These are phyloP conservation scores for Aspergillus panamensis DNA, from an alignment of 495 filamentous ascomycete genomes.

Conservation along the genomic window DNA sequence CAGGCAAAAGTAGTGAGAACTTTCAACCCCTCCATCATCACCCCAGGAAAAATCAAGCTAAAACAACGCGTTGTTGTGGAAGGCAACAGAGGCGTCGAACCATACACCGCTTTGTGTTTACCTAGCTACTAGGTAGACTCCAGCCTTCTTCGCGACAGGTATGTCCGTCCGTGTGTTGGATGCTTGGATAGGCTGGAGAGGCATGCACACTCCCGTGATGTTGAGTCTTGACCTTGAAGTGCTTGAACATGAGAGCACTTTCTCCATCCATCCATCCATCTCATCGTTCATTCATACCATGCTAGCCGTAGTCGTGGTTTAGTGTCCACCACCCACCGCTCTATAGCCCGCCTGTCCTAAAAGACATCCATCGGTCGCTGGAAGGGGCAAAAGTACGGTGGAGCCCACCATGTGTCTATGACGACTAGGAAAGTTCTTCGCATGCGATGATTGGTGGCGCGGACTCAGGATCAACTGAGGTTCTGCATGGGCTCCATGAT, in stretches of 20 bases:
- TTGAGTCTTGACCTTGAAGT: background rate
- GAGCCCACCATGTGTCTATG: slow-evolving; percentile 28
- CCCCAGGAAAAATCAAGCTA: background rate
- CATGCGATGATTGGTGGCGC: slow-evolving; percentile 14
- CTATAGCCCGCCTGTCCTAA: slow-evolving; percentile 1
- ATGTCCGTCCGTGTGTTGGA: background rate
- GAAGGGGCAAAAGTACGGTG: slow-evolving; percentile 26
- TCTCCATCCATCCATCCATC: slow-evolving; percentile 1
- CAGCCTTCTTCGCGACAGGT: background rate
- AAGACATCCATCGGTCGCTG: slow-evolving; percentile 8
- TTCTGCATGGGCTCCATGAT: slow-evolving; percentile 26
- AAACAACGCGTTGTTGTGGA: background rate
- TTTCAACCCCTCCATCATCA: background rate
- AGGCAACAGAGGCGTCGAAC: background rate
- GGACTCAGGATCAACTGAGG: slow-evolving; percentile 23
- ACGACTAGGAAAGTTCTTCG: slow-evolving; percentile 16
- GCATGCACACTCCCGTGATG: background rate
- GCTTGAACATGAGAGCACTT: background rate
- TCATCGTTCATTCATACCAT: slow-evolving; percentile 3
- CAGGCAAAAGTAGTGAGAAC: background rate
- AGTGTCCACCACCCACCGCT: background rate
- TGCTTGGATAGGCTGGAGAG: background rate
- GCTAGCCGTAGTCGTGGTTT: background rate
- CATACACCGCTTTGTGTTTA: background rate
- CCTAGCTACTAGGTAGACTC: background rate